Conservation (phyloP, 208 protist species). For the Acanthamoeba sp. region DNA sequence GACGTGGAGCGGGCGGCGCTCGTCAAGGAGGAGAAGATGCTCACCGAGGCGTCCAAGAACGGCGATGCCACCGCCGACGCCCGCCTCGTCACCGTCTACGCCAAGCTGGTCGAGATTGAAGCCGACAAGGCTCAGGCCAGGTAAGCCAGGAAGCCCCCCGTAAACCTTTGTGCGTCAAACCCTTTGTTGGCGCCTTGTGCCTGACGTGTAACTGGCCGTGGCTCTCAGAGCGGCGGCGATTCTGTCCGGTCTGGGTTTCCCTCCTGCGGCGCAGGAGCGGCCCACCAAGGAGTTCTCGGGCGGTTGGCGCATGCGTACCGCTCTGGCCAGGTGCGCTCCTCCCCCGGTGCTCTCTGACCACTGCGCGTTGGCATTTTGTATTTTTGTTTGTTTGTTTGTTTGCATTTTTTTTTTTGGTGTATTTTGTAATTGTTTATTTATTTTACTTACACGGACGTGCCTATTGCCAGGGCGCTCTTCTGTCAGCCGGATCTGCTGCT, state of each 20-base stretch:
- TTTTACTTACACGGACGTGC: neutral
- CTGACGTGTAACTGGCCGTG: neutral
- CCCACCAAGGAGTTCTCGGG: slow-evolving; percentile 91
- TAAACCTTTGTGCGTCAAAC: neutral
- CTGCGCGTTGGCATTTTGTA: too few relatives aligned
- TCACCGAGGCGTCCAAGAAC: slow-evolving; percentile 51
- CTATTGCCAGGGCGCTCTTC: slow-evolving; percentile 51
- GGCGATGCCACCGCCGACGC: slow-evolving; percentile 56
- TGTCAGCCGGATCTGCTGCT: slow-evolving; percentile 73
- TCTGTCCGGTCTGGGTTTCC: slow-evolving; percentile 95
- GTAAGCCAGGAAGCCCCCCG: neutral
- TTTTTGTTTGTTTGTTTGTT: neutral
- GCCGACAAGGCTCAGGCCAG: slow-evolving; percentile 62
- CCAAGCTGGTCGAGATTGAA: slow-evolving; percentile 52
- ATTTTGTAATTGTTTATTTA: neutral
- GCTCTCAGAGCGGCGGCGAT: slow-evolving; percentile 89
- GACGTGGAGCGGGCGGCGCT: slow-evolving; percentile 64
- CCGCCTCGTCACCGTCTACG: slow-evolving; percentile 14
- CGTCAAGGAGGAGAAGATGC: slow-evolving; percentile 52
- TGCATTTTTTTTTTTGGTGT: neutral
- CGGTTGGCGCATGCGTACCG: slow-evolving; percentile 98
- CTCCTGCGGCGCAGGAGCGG: slow-evolving; percentile 78
- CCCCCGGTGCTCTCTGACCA: slow-evolving; percentile 76
- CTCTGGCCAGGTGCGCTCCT: slow-evolving; percentile 95
- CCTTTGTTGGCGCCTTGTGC: neutral